Percentiles rank a stretch among this genome's conserved stretches.
These are phyloP conservation scores for Giardia muris DNA, from an alignment of 208 protist genomes.

Conservation along the genomic window DNA sequence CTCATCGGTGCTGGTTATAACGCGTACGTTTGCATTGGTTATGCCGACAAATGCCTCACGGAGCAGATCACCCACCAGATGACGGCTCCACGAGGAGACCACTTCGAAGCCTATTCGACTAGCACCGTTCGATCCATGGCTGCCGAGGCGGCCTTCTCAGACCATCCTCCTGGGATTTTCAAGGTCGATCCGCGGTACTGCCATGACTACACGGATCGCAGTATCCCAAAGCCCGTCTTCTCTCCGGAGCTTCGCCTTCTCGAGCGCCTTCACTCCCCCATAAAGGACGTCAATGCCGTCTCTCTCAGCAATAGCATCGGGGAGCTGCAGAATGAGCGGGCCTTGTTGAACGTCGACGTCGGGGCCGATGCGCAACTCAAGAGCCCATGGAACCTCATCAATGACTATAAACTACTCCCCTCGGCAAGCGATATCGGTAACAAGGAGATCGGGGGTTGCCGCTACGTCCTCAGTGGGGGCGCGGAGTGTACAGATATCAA, in stretches of 20 bases:
- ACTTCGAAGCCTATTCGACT: not conserved
- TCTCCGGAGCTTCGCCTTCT: not conserved
- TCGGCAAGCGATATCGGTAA: not conserved
- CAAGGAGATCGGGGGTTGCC: not conserved
- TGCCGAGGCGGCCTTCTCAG: not conserved
- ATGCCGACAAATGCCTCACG: slow-evolving; percentile 43
- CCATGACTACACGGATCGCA: not conserved
- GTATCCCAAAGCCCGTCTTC: not conserved
- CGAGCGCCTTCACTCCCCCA: not conserved
- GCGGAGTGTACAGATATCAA: not conserved
- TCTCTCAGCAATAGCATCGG: not conserved
- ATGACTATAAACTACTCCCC: not conserved
- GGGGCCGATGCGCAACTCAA: not conserved
- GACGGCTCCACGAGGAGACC: too few relatives aligned
- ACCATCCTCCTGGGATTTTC: not conserved
- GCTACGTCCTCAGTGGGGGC: not conserved
- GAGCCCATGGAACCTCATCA: not conserved
- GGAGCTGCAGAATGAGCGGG: not conserved
- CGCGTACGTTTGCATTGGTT: slow-evolving; percentile 64
- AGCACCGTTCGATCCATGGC: not conserved
- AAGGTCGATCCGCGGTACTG: not conserved
- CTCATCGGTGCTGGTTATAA: slow-evolving; percentile 66
- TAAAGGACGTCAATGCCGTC: not conserved
- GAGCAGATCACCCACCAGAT: not conserved
- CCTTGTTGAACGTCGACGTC: not conserved